Evolutionary conservation across 306 rosid genomes (phyloP).

Genomic region (Gillenia trifoliata): DNA sequence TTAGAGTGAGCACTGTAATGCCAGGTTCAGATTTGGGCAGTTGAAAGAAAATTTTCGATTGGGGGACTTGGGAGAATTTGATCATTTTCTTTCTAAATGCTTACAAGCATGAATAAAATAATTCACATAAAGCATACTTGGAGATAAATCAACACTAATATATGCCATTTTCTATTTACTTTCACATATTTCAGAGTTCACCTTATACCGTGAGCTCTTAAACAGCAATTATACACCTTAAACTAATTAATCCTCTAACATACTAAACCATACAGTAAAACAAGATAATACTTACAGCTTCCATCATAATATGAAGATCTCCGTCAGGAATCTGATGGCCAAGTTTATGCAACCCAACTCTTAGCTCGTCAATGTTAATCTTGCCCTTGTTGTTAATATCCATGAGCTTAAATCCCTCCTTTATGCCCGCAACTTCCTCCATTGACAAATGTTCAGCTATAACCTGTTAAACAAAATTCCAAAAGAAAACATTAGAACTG

Average conservation of each 20-base stretch:
- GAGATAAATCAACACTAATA: background rate
- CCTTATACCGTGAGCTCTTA: too few species aligned
- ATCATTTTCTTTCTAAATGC: background rate
- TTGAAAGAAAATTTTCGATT: too few species aligned
- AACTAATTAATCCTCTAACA: background rate
- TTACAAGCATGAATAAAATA: background rate
- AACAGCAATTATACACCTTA: background rate
- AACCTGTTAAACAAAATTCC: slow-evolving; percentile 50
- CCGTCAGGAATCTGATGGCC: slow-evolving; percentile 77
- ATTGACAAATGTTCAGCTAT: slow-evolving; percentile 89
- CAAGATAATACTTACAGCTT: slow-evolving; percentile 69
- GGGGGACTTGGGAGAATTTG: background rate
- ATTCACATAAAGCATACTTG: background rate
- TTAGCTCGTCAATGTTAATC: slow-evolving; percentile 76
- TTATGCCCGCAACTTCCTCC: slow-evolving; percentile 88
- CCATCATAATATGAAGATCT: slow-evolving; percentile 81
- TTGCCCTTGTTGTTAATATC: slow-evolving; percentile 71
- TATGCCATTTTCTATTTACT: background rate
- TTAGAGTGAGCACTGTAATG: background rate
- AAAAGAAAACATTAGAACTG: slow-evolving; percentile 1
- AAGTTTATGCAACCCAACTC: slow-evolving; percentile 68
- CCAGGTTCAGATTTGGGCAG: background rate
- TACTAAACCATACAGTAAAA: background rate
- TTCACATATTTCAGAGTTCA: background rate
- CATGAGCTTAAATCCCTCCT: slow-evolving; percentile 76